Percentiles rank a stretch among this genome's conserved stretches.
These are phyloP conservation scores for Capsicum pubescens DNA, from an alignment of 257 asterid species.

Conservation along the genomic window DNA sequence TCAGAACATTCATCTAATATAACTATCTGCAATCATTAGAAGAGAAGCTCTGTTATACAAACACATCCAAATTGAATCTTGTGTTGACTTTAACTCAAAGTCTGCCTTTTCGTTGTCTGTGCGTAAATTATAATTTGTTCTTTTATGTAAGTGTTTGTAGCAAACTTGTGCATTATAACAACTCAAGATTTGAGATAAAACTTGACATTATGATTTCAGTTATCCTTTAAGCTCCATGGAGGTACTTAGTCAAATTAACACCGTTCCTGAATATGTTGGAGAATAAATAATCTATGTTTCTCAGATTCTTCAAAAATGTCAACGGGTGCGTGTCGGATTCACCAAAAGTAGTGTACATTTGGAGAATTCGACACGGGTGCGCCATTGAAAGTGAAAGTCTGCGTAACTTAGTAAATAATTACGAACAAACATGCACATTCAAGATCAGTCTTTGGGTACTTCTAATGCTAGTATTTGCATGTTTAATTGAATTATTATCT, in stretches of 20 bases:
- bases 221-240: background rate
- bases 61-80: background rate
- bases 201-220: background rate
- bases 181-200: slow-evolving; percentile 5
- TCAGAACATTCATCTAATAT: background rate
- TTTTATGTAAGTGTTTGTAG: background rate
- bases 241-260: background rate
- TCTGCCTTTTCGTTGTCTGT: background rate
- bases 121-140: background rate
- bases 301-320: too few species aligned
- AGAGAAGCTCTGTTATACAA: background rate
- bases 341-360: too few species aligned
- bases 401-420: background rate
- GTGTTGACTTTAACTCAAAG: slow-evolving; percentile 3
- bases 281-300: background rate
- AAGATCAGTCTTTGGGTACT: background rate
- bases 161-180: background rate
- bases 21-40: background rate
- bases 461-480: background rate
- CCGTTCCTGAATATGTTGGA: background rate
- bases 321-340: too few species aligned
- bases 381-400: too few species aligned
- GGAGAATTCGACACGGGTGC: too few species aligned
- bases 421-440: slow-evolving; percentile 3
- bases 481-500: background rate